Base-by-base conservation (phyloP, 768 basidiomycete species). In the Melanogaster broomeanus region DNA sequence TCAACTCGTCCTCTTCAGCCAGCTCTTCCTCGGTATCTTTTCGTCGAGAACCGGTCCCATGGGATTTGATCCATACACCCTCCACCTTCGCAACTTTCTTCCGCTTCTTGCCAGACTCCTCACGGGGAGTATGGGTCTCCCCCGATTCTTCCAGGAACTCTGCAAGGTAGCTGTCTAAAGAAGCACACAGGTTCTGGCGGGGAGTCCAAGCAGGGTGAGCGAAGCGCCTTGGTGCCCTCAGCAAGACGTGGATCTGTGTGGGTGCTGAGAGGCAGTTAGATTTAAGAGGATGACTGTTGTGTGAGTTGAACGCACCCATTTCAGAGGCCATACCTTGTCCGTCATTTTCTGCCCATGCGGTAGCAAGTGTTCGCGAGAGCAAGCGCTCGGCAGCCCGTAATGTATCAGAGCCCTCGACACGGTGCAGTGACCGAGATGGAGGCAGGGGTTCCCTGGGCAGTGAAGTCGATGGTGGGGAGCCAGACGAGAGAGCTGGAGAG, bases 181-280 rank as follows among this genome's bases (percentile, higher is more conserved):
- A 62, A 11, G 63, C 39, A 30, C 68, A 67, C 18, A 73, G 51
- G 48, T 73, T 76, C 61, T 79, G 79, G 7, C 75, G 71, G 4
- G 78, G 78, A 30, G 71, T 61, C 78, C 79, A 80, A 7, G 70
- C 66, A 3, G 78, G 73, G 48, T 80, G 78, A 8, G 59, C 55
- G 57, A 80, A 79, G 13, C 77, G 67, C 6, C 79, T 67, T 1
- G 78, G 78, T 0, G 78, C 78, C 40, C 75, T 74, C 19, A 80
- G 68, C 11, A 77, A 63, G 41, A 80, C 57, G 25, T 80, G 77
- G 1, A 69, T 77, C 37, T 78, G 77, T 0, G 79, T 79, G 8
- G 79, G 72, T 9, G 72, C 78, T 79, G 21, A 10, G 15, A 15
- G 19, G 15, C 7, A n/a, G 19, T 60, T 4, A 64, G 42, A 5